Conservation (phyloP, 176 grass and related monocot species). For the Triticum timopheevii region DNA sequence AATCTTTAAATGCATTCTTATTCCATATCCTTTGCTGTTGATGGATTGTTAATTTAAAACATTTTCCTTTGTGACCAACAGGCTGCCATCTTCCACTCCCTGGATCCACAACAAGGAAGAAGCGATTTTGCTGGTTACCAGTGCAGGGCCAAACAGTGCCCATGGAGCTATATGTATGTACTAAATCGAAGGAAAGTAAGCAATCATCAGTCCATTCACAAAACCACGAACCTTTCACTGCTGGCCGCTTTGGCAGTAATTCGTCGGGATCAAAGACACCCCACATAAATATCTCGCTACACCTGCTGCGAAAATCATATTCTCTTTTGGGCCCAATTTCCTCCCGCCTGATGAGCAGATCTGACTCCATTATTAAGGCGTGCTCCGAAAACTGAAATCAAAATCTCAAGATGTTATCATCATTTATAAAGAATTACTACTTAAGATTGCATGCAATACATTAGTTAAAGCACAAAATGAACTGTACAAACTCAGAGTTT, state of each 20-base stretch:
- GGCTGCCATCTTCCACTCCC: background rate
- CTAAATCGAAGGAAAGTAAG: background rate
- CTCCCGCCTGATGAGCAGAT: background rate
- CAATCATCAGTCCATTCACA: background rate
- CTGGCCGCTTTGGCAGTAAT: background rate
- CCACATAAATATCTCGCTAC: background rate
- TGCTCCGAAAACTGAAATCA: background rate
- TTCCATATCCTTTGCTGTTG: background rate
- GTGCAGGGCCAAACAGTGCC: background rate
- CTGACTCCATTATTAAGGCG: background rate
- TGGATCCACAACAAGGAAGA: background rate
- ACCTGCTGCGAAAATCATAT: background rate
- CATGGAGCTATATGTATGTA: background rate
- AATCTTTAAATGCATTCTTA: background rate
- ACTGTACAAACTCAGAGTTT: too few species aligned
- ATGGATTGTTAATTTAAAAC: background rate
- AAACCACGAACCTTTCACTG: background rate
- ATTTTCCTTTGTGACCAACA: background rate
- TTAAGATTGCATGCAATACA: too few species aligned
- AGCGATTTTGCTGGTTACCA: background rate
- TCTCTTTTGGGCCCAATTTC: background rate
- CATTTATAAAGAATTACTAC: background rate
- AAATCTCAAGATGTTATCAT: background rate
- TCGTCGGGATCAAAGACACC: background rate
- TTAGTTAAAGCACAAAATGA: too few species aligned